These are phyloP conservation scores for Dactylonectria estremocensis DNA, from an alignment of 2,329 filamentous ascomycete genomes.

Conservation along the genomic window DNA sequence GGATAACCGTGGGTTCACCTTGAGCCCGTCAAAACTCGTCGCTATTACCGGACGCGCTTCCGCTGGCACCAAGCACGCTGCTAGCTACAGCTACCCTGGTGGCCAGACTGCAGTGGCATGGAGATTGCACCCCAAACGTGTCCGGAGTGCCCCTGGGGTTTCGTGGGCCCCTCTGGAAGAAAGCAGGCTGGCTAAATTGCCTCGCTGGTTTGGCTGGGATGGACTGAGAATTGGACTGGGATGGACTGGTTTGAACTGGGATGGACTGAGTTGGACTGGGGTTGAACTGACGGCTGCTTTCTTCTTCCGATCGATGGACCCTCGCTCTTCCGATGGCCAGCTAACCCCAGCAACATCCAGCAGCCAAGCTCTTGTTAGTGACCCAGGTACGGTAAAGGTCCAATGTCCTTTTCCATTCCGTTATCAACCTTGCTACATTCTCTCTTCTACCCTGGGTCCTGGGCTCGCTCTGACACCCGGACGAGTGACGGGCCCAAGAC, in stretches of 20 bases:
- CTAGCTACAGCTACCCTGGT: conserved; percentile 27
- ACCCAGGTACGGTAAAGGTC: conserved; percentile 20
- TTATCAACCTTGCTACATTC: conserved; percentile 22
- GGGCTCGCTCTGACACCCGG: conserved; percentile 15
- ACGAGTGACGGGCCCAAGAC: conserved; percentile 17
- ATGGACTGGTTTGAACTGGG: conserved; percentile 1
- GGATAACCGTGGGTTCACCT: conserved; percentile 30
- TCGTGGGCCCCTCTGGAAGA: conserved; percentile 22
- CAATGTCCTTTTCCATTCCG: conserved; percentile 19
- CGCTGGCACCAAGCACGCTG: conserved; percentile 28
- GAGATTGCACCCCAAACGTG: conserved; percentile 37
- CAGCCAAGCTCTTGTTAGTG: conserved; percentile 17
- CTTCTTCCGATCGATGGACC: conserved; percentile 21
- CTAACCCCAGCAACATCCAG: conserved; percentile 12
- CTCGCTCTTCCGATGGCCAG: conserved; percentile 17
- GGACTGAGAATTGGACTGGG: neutral
- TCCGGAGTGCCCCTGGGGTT: conserved; percentile 31
- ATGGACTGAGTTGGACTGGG: neutral
- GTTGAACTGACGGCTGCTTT: conserved; percentile 18
- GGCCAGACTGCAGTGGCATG: conserved; percentile 30
- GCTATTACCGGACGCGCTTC: conserved; percentile 27
- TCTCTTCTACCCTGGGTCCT: conserved; percentile 28
- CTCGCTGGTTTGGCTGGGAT: conserved; percentile 7
- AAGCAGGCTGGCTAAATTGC: conserved; percentile 15
- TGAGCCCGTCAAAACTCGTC: conserved; percentile 37